Conservation (phyloP, 2,329 filamentous ascomycete genomes). For the Thelonectria blattea region DNA sequence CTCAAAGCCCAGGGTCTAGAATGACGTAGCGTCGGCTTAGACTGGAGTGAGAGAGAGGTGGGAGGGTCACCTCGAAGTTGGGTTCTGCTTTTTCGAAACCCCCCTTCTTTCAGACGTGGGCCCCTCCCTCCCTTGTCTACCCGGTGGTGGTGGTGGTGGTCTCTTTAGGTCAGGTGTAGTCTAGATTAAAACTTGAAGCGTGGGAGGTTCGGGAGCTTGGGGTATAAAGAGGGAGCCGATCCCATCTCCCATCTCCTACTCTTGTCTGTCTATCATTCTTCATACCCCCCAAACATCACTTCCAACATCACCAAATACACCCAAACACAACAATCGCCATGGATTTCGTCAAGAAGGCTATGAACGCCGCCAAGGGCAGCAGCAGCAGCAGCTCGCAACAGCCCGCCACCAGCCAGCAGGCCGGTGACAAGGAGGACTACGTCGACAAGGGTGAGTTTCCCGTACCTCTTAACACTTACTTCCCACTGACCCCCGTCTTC, state of each 20-base stretch:
- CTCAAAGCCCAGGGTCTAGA: constrained; percentile 24
- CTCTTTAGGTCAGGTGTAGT: not conserved
- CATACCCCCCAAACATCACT: not conserved
- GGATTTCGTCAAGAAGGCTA: constrained; percentile 50
- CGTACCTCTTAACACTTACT: not conserved
- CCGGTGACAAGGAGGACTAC: constrained; percentile 39
- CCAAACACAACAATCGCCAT: constrained; percentile 38
- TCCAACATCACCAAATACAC: not conserved
- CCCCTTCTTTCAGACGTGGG: constrained; percentile 17
- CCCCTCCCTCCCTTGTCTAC: not conserved
- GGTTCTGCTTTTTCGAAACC: constrained; percentile 13
- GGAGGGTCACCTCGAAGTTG: constrained; percentile 2
- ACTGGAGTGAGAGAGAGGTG: not conserved
- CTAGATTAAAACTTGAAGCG: not conserved
- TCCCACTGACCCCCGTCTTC: not conserved
- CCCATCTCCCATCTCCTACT: not conserved
- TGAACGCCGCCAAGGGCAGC: constrained; percentile 21
- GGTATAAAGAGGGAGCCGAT: constrained; percentile 29
- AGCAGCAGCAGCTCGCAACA: constrained; percentile 24
- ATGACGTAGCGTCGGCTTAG: constrained; percentile 32
- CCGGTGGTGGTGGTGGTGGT: not conserved
- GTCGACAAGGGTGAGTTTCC: constrained; percentile 47
- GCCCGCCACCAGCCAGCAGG: constrained; percentile 19
- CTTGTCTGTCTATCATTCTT: not conserved
- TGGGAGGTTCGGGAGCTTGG: not conserved